Evolutionary conservation across 306 rosid genomes (phyloP).

Genomic region (Senna siamea): DNA sequence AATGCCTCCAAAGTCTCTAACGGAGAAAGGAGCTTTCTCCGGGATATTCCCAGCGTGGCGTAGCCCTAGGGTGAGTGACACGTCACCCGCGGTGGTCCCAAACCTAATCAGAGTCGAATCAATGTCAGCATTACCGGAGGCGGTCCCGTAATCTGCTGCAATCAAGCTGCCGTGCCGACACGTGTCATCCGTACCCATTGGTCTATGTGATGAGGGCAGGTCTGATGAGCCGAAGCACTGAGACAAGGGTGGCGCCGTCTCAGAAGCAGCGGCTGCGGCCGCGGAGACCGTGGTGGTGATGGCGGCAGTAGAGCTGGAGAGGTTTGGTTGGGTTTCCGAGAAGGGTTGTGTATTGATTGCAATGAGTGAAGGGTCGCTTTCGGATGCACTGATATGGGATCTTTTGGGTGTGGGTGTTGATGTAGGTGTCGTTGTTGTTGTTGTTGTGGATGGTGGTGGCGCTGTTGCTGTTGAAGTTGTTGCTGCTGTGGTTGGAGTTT

Average conservation of each 20-base stretch:
- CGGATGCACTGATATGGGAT: conserved; percentile 66
- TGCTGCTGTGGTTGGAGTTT: conserved; percentile 58
- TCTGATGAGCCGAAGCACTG: conserved; percentile 36
- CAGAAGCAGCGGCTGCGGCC: conserved; percentile 40
- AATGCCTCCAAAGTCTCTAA: conserved; percentile 83
- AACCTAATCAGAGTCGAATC: conserved; percentile 74
- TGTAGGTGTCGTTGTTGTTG: conserved; percentile 35
- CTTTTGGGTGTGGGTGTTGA: conserved; percentile 51
- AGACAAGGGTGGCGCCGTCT: conserved; percentile 47
- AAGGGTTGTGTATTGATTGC: conserved; percentile 61
- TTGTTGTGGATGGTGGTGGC: conserved; percentile 32
- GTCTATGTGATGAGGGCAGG: conserved; percentile 33
- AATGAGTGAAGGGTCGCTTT: conserved; percentile 74
- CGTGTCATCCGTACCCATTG: conserved; percentile 52
- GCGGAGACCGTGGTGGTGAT: no score
- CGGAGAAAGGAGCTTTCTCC: conserved; percentile 71
- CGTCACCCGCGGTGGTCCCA: conserved; percentile 90
- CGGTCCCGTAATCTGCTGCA: conserved; percentile 72
- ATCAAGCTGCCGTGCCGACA: conserved; percentile 65
- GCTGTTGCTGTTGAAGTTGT: conserved; percentile 35
- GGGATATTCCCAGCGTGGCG: conserved; percentile 93
- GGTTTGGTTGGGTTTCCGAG: conserved; percentile 67
- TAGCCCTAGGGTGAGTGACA: conserved; percentile 94
- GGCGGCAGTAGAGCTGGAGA: no score
- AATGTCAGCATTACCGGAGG: conserved; percentile 51